Evolutionary conservation across 306 rosid genomes (phyloP).

Genomic region (Citrullus mucosospermus): DNA sequence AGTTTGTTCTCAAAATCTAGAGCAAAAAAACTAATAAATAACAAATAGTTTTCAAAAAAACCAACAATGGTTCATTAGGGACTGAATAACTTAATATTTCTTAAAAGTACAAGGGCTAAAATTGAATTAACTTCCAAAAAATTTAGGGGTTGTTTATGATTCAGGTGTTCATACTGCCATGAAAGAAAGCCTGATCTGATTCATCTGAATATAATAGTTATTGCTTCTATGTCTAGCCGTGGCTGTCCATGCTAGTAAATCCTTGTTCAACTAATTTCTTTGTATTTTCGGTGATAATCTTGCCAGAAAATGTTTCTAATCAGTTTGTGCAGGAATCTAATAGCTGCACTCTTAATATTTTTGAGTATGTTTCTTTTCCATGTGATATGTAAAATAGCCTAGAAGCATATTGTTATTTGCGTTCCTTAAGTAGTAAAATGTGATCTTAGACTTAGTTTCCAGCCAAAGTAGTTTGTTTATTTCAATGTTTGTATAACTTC

Average conservation of each 20-base stretch:
- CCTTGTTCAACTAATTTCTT: background rate
- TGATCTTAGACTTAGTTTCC: background rate
- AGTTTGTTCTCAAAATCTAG: too few relatives aligned
- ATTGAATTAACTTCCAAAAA: background rate
- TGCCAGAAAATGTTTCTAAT: background rate
- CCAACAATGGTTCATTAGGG: too few relatives aligned
- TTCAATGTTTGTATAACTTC: background rate
- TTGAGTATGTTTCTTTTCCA: background rate
- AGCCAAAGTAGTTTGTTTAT: background rate
- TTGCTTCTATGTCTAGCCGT: background rate
- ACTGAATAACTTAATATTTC: too few relatives aligned
- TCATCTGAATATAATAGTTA: background rate
- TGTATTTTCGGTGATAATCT: background rate
- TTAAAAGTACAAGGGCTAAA: too few relatives aligned
- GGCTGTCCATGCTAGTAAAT: background rate
- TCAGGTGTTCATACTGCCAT: background rate
- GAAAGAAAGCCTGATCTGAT: background rate
- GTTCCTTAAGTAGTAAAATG: background rate
- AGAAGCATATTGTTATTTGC: background rate
- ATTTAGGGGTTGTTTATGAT: background rate
- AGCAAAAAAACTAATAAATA: too few relatives aligned
- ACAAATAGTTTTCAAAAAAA: too few relatives aligned
- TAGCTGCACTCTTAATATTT: background rate
- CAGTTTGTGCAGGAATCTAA: background rate
- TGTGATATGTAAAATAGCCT: background rate